Base-by-base conservation (phyloP, 148 eudicot species). In the Nyssa sinensis region DNA sequence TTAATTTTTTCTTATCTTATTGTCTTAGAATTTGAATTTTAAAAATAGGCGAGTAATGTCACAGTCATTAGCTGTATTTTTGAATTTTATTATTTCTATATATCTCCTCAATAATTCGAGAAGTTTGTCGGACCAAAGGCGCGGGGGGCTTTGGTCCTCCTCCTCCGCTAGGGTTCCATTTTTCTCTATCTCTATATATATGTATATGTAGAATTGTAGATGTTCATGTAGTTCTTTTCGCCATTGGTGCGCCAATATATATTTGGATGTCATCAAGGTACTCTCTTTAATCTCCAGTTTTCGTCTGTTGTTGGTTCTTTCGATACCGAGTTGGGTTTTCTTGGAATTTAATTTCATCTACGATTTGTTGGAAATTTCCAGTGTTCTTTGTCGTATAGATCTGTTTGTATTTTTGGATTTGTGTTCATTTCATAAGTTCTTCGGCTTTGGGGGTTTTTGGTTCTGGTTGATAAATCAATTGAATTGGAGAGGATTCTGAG, bases 401-500 rank as follows among this genome's bases (percentile, higher is more conserved):
- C 24, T 47, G 24, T n/a, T 3, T 29, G 23, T n/a, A 29, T 73
- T 58, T 37, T 27, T 68, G 59, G 62, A 58, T 63, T 53, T 55
- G 30, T 10, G 23, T 9, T 71, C 61, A 29, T 59, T 62, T 28
- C 13, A 31, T 59, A 19, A 25, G 8, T 72, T 39, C 7, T 16
- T 35, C 2, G 21, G 25, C 7, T 16, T 35, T 7, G 21, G 25
- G 4, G 0, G 31, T 72, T 72, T 71, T 24, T 16, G 47, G 41
- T 66, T 65, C 23, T 35, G 29, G 25, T 33, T 10, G 13, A n/a
- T 65, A 28, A 35, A 55, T 51, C 63, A 77, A 59, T 72, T 72
- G 67, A 34, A 16, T 65, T 74, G 34, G 65, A 78, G 72, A 61
- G 47, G 83, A 76, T 77, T 75, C 60, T 73, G 74, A 66, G 72